Percentiles rank a stretch among this genome's conserved stretches.
These are phyloP conservation scores for Helenozyma baotianmanensis DNA, from an alignment of 805 yeast species.

Conservation along the genomic window DNA sequence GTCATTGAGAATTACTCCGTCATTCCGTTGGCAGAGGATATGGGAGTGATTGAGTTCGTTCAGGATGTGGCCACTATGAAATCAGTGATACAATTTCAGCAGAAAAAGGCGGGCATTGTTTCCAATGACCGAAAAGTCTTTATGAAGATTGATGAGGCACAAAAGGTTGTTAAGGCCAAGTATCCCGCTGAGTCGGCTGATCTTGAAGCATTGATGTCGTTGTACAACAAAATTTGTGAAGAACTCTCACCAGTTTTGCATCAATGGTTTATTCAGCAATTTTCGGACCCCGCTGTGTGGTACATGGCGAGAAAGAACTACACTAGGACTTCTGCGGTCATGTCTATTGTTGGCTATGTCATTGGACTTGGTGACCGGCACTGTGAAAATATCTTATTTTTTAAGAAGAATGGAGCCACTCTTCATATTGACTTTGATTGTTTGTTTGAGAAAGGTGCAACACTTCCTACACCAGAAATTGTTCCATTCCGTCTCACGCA, in stretches of 20 bases:
- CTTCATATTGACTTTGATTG: constrained; percentile 97
- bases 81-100: constrained; percentile 39
- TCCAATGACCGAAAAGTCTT: constrained; percentile 25
- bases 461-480: constrained; percentile 75
- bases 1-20: constrained; percentile 81
- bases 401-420: constrained; percentile 69
- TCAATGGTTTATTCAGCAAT: constrained; percentile 83
- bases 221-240: constrained; percentile 24
- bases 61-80: constrained; percentile 70
- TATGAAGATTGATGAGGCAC: constrained; percentile 28
- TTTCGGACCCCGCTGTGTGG: constrained; percentile 90
- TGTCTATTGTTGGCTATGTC: constrained; percentile 95
- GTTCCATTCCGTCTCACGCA: constrained; percentile 92
- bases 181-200: constrained; percentile 6
- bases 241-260: constrained; percentile 67
- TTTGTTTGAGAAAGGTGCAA: constrained; percentile 80
- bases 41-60: constrained; percentile 86
- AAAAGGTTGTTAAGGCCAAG: constrained; percentile 17
- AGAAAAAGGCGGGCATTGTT: constrained; percentile 20
- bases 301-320: constrained; percentile 69
- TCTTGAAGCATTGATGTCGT: constrained; percentile 15
- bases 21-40: constrained; percentile 75
- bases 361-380: constrained; percentile 96
- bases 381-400: constrained; percentile 81
- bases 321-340: constrained; percentile 82